Evolutionary conservation across 1,284 basidiomycete genomes (phyloP).

Genomic region (Rhodofomes roseus): DNA sequence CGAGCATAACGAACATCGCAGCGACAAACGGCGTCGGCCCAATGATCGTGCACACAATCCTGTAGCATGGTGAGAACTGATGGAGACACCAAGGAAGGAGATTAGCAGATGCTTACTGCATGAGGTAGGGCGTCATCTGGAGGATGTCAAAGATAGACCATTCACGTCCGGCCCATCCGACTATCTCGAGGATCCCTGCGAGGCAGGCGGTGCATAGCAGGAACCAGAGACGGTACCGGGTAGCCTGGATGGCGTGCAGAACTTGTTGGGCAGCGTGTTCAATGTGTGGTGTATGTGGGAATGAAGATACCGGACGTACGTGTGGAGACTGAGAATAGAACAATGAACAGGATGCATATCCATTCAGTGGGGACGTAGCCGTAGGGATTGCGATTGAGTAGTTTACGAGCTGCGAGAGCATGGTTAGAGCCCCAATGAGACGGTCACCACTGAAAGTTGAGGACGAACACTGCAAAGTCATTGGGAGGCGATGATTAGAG

Average conservation of each 20-base stretch:
- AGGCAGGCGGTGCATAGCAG: conserved; percentile 33
- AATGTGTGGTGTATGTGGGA: conserved; percentile 30
- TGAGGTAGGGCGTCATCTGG: conserved; percentile 33
- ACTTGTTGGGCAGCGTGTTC: conserved; percentile 28
- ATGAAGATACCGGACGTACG: conserved; percentile 13
- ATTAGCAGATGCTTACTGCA: conserved; percentile 36
- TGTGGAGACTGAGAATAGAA: conserved; percentile 26
- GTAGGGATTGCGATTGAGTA: conserved; percentile 15
- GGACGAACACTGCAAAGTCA: too few species aligned
- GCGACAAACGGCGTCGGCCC: conserved; percentile 47
- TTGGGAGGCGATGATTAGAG: too few species aligned
- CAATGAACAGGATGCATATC: conserved; percentile 29
- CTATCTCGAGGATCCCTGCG: conserved; percentile 34
- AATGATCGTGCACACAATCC: conserved; percentile 39
- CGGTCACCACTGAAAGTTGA: too few species aligned
- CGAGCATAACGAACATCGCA: conserved; percentile 47
- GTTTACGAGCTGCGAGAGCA: too few species aligned
- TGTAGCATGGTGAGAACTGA: conserved; percentile 11
- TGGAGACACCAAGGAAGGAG: background rate
- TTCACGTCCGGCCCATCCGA: conserved; percentile 38
- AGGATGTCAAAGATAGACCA: conserved; percentile 30
- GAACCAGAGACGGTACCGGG: conserved; percentile 36
- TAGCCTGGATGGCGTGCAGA: conserved; percentile 30
- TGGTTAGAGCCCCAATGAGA: too few species aligned
- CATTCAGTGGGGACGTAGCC: conserved; percentile 31